Evolutionary conservation across 192 early-diverging fungal species (phyloP), one percentile per base, ranked within the genome.

Genomic region (Phlyctochytrium arcticum): DNA sequence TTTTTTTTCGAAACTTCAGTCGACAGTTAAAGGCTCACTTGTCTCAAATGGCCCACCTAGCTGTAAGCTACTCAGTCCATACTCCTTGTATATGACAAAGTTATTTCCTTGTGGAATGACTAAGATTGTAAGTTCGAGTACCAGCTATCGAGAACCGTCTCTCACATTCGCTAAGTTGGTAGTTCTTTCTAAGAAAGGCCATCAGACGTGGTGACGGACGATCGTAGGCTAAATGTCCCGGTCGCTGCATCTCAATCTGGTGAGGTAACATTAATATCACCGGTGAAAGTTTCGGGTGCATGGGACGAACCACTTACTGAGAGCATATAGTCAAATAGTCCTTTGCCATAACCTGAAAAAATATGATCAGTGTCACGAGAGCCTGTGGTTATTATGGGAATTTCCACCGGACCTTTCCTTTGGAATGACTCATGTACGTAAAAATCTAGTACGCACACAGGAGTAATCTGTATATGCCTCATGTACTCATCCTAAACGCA

Each of bases 391-490:
- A n/a, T n/a, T 19, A 44, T n/a, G 50, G 50, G 9, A 30, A 19
- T 53, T 21, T 19, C 19, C 17, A 29, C 50, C 29, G n/a, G 9
- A 73, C 75, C 75, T 56, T 37, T 39, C 36, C 80, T 19, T 54
- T 82, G 80, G 15, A 34, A 30, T 1, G 49, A 23, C 31, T 77
- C 80, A 29, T 72, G 68, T 4, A 82, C 60, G 49, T 80, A 82
- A 59, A 82, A 80, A 55, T 82, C 80, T 32, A 82, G 44, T 19
- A 82, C 77, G 42, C 80, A 81, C 2, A 81, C 63, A 33, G 76
- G 76, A 9, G 48, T 68, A 9, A 76, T 69, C 37, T 78, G 73
- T 23, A 62, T 26, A 10, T 71, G 74, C 23, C 74, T 15, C 3
- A 69, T 69, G 29, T 34, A 50, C 35, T 66, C 74, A 58, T 78